Base-by-base conservation (phyloP, 768 basidiomycete species). In the Xanthoconium purpureum region DNA sequence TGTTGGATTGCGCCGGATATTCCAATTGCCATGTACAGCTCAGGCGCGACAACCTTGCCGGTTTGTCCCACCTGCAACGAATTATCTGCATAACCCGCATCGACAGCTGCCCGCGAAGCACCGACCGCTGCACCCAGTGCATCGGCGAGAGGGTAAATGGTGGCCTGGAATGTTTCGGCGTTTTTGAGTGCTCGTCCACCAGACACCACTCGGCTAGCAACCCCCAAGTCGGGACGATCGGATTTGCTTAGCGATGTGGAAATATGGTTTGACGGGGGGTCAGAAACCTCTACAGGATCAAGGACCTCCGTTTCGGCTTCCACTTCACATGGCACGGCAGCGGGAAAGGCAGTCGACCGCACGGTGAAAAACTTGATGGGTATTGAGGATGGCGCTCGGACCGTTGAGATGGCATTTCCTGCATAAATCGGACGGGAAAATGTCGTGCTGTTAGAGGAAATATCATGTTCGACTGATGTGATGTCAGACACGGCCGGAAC, bases 1-100 rank as follows among this genome's bases (percentile, higher is more conserved):
- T 99, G 97, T 75, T 99, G 97, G 65, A 98, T 99, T 14, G 97
- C 97, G 17, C 97, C 97, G 10, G 94, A 97, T 64, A 99, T 98
- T 49, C 97, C 97, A 47, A 98, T 74, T 5, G 97, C 97, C 73
- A 98, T 83, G 74, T 99, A 99, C 51, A 99, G 76, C 69, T 96
- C 91, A 0, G 97, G 96, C 3, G 97, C 96, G 42, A 98, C 95
- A 36, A 99, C 90, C 74, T 98, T 98, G 53, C 97, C 97, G 0
- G 97, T 99, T 77, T 99, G 97, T 24, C 97, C 97, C n/a, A 99
- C 97, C 73, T 99, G 97, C 49, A 98, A 69, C 5, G 92, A 94
- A 74, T 98, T 98, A 73, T 98, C 97, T 30, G 93, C 94, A 66
- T 98, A 98, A 1, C 97, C 97, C 29, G 94, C 92, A 71, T 99